Base-by-base conservation (phyloP, 2,329 filamentous ascomycete genomes). In the Simplicillium sp. region DNA sequence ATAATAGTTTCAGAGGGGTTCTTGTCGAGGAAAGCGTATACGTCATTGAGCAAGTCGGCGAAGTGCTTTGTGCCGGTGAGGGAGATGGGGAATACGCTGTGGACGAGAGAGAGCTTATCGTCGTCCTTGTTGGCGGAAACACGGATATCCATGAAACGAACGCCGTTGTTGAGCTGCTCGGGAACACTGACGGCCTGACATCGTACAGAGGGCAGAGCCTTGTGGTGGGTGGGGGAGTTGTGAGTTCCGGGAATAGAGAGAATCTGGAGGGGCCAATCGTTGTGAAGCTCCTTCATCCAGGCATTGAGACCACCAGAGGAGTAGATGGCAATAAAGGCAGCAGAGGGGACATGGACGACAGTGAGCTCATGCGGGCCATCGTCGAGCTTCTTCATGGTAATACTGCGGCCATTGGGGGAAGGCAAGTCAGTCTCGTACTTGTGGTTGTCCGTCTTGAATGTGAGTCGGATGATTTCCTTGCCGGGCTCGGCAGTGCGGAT, bases 221-320 rank as follows among this genome's bases (percentile, higher is more conserved):
- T 74, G 67, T 94, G 74, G 64, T 77, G 83, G 9, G 89, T 94
- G 7, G 92, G 87, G 14, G 85, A 87, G 65, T 98, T 97, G 69
- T 98, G 92, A 0, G 92, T 96, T 48, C 92, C 92, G 0, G 92
- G 92, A 47, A 97, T 92, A 38, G 84, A 92, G 38, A 98, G 77
- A 3, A 82, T 74, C 1, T 86, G 84, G 4, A 97, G 69, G 2
- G 87, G 80, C 39, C 78, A 82, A 15, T 79, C 72, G 53, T 89
- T 77, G 45, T 73, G 69, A 34, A 97, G 71, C 46, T 80, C 72
- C 42, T 70, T 63, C 89, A 97, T 97, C 92, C 92, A 95, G 40
- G 70, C 64, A 46, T 78, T 58, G 38, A 89, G 73, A 40, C 78
- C 72, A 13, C 81, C 73, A 5, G 80, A 87, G 46, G 80, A 86